Conservation (phyloP, 495 filamentous ascomycete genomes). For the Aspergillus diversus region DNA sequence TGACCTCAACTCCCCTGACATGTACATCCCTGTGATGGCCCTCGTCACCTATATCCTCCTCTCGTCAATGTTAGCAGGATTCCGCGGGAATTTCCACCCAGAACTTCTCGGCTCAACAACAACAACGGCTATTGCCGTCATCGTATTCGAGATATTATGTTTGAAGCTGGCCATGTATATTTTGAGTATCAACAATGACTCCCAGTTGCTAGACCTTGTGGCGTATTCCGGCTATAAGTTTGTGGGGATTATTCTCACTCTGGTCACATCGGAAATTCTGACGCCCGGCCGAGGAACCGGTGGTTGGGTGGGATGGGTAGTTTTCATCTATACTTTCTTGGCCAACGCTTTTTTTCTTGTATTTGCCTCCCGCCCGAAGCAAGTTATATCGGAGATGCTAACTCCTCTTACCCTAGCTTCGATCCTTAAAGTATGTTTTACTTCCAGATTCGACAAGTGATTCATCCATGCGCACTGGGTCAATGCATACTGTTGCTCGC, state of each 20-base stretch:
- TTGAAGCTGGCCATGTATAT: slow-evolving; percentile 94
- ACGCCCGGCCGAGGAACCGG: slow-evolving; percentile 78
- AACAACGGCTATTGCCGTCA: slow-evolving; percentile 77
- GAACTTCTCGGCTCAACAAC: slow-evolving; percentile 89
- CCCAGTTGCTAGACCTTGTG: slow-evolving; percentile 86
- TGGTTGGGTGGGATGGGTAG: slow-evolving; percentile 83
- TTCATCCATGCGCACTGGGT: slow-evolving; percentile 60
- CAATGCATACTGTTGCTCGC: slow-evolving; percentile 77
- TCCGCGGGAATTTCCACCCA: slow-evolving; percentile 91
- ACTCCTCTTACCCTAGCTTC: slow-evolving; percentile 65
- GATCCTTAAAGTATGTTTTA: slow-evolving; percentile 93
- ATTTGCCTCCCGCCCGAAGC: slow-evolving; percentile 32
- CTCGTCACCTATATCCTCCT: slow-evolving; percentile 97
- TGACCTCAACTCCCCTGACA: slow-evolving; percentile 96
- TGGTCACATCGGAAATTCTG: slow-evolving; percentile 74
- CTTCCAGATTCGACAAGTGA: slow-evolving; percentile 79
- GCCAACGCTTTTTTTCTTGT: slow-evolving; percentile 97
- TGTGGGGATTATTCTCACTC: slow-evolving; percentile 88
- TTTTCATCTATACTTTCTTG: slow-evolving; percentile 87
- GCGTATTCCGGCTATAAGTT: slow-evolving; percentile 99
- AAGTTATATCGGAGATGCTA: neutral
- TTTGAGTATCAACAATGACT: slow-evolving; percentile 84
- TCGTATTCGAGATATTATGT: slow-evolving; percentile 82
- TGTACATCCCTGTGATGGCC: slow-evolving; percentile 92
- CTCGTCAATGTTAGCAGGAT: slow-evolving; percentile 82